Evolutionary conservation across 148 eudicot species (phyloP).

Genomic region (Pharnaceum exiguum): DNA sequence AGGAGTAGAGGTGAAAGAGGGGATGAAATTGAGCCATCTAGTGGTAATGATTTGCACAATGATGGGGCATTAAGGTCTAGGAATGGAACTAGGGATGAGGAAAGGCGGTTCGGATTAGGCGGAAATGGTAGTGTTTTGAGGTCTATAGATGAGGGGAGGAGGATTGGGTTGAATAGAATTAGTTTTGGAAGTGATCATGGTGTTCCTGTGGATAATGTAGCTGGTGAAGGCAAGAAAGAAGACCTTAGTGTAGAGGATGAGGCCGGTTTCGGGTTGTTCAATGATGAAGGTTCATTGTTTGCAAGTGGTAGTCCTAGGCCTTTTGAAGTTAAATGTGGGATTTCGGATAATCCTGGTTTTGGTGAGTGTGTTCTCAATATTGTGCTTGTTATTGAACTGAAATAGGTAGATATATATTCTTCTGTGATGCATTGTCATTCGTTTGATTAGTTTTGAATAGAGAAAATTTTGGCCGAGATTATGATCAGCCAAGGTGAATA

Average conservation of each 20-base stretch:
- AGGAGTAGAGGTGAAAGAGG: slow-evolving; percentile 36
- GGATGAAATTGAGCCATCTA: slow-evolving; percentile 50
- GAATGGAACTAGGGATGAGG: slow-evolving; percentile 27
- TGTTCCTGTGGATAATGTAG: slow-evolving; percentile 19
- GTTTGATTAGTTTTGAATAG: no score
- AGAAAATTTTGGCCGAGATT: no score
- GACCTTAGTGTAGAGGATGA: slow-evolving; percentile 36
- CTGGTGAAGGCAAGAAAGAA: slow-evolving; percentile 32
- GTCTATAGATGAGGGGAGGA: slow-evolving; percentile 13
- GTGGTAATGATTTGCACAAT: slow-evolving; percentile 11
- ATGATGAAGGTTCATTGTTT: slow-evolving; percentile 43
- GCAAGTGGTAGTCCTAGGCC: slow-evolving; percentile 35
- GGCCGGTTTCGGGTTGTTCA: slow-evolving; percentile 24
- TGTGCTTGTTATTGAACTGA: not conserved
- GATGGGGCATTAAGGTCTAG: slow-evolving; percentile 22
- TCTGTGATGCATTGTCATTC: no score
- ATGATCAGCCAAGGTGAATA: no score
- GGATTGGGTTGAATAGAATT: slow-evolving; percentile 33
- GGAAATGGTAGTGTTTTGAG: slow-evolving; percentile 24
- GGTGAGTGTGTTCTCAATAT: slow-evolving; percentile 45
- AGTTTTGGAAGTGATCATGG: slow-evolving; percentile 22
- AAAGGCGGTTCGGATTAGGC: slow-evolving; percentile 29
- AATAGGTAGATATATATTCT: no score
- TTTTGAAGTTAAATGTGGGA: slow-evolving; percentile 56
- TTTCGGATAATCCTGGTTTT: slow-evolving; percentile 66